Evolutionary conservation across 2,329 filamentous ascomycete genomes (phyloP), one percentile per base, ranked within the genome.

Genomic region (Xylariaceae sp.): DNA sequence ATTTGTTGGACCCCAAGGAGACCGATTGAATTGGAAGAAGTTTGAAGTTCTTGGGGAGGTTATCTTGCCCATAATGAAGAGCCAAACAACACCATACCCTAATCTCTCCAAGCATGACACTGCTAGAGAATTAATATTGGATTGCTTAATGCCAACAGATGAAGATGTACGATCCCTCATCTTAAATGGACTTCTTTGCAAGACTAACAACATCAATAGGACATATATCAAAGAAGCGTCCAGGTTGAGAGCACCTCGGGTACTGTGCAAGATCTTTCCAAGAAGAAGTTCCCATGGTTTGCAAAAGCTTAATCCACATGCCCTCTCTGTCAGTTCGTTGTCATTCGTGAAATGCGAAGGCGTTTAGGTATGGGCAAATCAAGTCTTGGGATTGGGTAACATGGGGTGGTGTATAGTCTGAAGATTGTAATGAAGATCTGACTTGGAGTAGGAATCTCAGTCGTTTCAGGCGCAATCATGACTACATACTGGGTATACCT

Each of bases 21-120:
- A 88, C 52, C 76, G 88, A 41, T 88, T 98, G 63, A 97, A 97
- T 64, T 98, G 93, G 93, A 90, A 86, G 67, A 98, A 98, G 64
- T 98, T 97, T 59, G 92, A 97, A 66, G 85, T 98, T 23, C 83
- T 97, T 67, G 91, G 91, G 6, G 92, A 97, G 57, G 87, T 96
- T 5, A 78, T 97, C 42, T 74, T 96, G 48, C 86, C 88, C 2
- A 83, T 98, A 44, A 94, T 96, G 78, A 86, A 85, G 67, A 95
- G 92, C 59, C 91, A 97, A 67, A 86, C 87, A 43, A 82, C 82
- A 39, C 83, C 89, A 5, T 96, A 96, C 58, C 79, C 82, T 21
- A 85, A 83, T 50, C 71, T 92, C 50, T 71, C 73, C 25, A 83
- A 77, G 58, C 83, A 86, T 57, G 85, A 92, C 48, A 75, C 79